Conservation (phyloP, 2,329 filamentous ascomycete species). For the Aspergillus sp. region DNA sequence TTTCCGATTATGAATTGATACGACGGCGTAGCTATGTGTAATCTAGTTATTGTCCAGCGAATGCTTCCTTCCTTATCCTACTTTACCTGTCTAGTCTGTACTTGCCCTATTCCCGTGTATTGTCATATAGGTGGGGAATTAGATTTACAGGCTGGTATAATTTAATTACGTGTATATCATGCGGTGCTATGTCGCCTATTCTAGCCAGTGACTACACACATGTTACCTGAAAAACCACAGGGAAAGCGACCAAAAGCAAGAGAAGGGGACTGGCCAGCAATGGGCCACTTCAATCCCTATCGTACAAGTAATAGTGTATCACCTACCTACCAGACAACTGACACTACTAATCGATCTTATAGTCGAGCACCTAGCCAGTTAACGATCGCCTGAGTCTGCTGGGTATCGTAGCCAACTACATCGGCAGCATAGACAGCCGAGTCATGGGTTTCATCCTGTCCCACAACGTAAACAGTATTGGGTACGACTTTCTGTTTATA, state of each 20-base stretch:
- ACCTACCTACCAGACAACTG: background rate
- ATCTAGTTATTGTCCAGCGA: constrained; percentile 16
- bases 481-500: constrained; percentile 32
- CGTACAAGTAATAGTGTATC: too few species aligned
- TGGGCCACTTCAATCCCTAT: background rate
- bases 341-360: constrained; percentile 12
- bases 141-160: too few species aligned
- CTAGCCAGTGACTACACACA: too few species aligned
- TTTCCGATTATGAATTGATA: constrained; percentile 25
- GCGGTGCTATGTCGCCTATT: too few species aligned
- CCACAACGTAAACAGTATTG: constrained; percentile 31
- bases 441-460: constrained; percentile 33
- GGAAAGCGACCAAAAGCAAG: too few species aligned
- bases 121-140: too few species aligned
- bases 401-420: constrained; percentile 24
- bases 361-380: constrained; percentile 32
- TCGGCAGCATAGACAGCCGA: constrained; percentile 28
- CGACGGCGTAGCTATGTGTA: constrained; percentile 21
- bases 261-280: background rate
- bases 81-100: background rate
- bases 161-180: too few species aligned
- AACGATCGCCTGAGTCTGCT: constrained; percentile 31
- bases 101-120: background rate
- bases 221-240: too few species aligned
- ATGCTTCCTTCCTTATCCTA: background rate